phyloP scores from a whole-genome alignment of 768 basidiomycete genomes.

The Leucogyrophana mollusca region DNA sequence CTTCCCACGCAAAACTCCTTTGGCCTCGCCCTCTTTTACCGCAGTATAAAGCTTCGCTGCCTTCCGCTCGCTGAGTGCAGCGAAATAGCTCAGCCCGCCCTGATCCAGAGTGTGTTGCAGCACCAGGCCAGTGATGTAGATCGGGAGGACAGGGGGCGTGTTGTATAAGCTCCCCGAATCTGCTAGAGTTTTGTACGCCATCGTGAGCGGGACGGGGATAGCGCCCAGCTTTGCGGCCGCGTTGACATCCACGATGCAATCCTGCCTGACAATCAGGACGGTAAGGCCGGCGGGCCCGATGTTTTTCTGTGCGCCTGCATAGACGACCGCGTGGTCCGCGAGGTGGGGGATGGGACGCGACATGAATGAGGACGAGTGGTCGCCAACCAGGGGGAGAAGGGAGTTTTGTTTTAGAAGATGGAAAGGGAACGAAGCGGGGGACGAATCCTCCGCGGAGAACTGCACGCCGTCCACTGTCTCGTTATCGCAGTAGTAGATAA shows the following conservation, averaged over 20 bases:
- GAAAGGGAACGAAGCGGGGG: slow-evolving; percentile 78
- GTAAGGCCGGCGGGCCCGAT: slow-evolving; percentile 92
- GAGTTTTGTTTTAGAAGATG: slow-evolving; percentile 55
- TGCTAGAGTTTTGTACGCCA: slow-evolving; percentile 82
- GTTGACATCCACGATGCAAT: slow-evolving; percentile 89
- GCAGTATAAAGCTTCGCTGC: slow-evolving; percentile 73
- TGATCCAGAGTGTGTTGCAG: slow-evolving; percentile 64
- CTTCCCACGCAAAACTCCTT: slow-evolving; percentile 68
- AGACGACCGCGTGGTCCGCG: slow-evolving; percentile 90
- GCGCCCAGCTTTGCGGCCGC: slow-evolving; percentile 73
- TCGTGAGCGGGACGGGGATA: slow-evolving; percentile 68
- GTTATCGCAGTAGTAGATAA: slow-evolving; percentile 99
- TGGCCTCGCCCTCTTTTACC: slow-evolving; percentile 66
- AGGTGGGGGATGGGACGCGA: slow-evolving; percentile 87
- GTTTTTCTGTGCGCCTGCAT: slow-evolving; percentile 98
- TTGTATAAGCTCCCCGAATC: slow-evolving; percentile 81
- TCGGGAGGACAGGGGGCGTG: slow-evolving; percentile 88
- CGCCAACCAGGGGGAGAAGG: slow-evolving; percentile 84
- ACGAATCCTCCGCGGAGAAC: slow-evolving; percentile 60
- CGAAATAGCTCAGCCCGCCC: slow-evolving; percentile 67
- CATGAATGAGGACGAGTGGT: slow-evolving; percentile 97
- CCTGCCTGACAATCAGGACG: slow-evolving; percentile 91
- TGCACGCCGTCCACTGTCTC: slow-evolving; percentile 97
- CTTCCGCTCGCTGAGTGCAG: slow-evolving; percentile 68
- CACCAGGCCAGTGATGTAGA: slow-evolving; percentile 89